Evolutionary conservation across 768 basidiomycete genomes (phyloP).

Genomic region (Amanita thiersii): DNA sequence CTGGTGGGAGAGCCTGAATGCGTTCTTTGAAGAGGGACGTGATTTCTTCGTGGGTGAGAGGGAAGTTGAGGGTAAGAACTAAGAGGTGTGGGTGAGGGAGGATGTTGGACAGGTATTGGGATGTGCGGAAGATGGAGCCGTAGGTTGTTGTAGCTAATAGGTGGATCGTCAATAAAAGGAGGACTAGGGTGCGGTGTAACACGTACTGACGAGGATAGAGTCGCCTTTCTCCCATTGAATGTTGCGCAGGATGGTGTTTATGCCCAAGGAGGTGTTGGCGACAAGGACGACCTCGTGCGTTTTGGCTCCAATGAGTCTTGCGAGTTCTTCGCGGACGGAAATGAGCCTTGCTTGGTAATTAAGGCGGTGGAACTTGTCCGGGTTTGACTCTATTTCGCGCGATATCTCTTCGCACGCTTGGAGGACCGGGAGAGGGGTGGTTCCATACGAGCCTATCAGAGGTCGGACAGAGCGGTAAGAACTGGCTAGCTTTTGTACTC

Average conservation of each 20-base stretch:
- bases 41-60: constrained; percentile 47
- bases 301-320: constrained; percentile 41
- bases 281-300: constrained; percentile 53
- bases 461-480: not conserved
- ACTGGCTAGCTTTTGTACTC: constrained; percentile 8
- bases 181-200: not conserved
- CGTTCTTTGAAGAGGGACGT: constrained; percentile 35
- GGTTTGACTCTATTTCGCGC: constrained; percentile 39
- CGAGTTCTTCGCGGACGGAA: constrained; percentile 35
- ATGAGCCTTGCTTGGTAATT: constrained; percentile 24
- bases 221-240: constrained; percentile 63
- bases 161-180: not conserved
- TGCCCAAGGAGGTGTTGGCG: constrained; percentile 52
- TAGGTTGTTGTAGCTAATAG: constrained; percentile 43
- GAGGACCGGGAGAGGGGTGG: constrained; percentile 44
- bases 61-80: constrained; percentile 45
- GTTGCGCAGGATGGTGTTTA: constrained; percentile 63
- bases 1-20: constrained; percentile 23
- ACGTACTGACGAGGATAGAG: constrained; percentile 54
- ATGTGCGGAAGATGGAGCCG: constrained; percentile 39
- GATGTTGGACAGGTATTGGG: constrained; percentile 46
- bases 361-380: constrained; percentile 46
- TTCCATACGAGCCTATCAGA: constrained; percentile 48
- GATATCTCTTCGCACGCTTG: constrained; percentile 33
- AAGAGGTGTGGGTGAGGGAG: constrained; percentile 44